Evolutionary conservation across 441 rosid genomes (phyloP).

Genomic region (Macaranga tanarius): DNA sequence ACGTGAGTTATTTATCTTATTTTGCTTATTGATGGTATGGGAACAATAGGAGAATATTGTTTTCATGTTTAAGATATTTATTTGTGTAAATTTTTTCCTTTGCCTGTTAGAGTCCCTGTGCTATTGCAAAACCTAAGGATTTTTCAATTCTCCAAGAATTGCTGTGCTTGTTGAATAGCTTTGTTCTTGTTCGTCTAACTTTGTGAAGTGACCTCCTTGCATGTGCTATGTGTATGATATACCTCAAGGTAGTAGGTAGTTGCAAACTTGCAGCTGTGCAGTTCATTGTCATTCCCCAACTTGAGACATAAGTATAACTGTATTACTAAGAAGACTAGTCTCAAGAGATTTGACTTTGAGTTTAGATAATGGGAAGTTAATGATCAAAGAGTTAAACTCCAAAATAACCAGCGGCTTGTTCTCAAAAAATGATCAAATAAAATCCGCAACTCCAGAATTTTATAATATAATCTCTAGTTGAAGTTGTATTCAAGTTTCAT

Average conservation of each 20-base stretch:
- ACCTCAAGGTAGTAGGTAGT: neutral
- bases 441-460: neutral
- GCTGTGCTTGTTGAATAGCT: neutral
- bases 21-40: conserved; percentile 3
- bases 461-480: neutral
- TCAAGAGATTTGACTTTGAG: neutral
- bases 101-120: neutral
- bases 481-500: neutral
- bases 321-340: neutral
- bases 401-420: neutral
- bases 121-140: neutral
- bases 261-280: neutral
- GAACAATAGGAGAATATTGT: neutral
- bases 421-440: neutral
- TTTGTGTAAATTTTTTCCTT: neutral
- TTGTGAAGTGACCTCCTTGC: neutral
- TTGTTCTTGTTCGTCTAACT: neutral
- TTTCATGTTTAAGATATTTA: neutral
- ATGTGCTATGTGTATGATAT: neutral
- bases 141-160: neutral
- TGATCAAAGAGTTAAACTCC: neutral
- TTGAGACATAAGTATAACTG: neutral
- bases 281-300: neutral
- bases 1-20: neutral
- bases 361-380: neutral